phyloP scores from a whole-genome alignment of 306 rosid species.

The Rubus parviflorus region DNA sequence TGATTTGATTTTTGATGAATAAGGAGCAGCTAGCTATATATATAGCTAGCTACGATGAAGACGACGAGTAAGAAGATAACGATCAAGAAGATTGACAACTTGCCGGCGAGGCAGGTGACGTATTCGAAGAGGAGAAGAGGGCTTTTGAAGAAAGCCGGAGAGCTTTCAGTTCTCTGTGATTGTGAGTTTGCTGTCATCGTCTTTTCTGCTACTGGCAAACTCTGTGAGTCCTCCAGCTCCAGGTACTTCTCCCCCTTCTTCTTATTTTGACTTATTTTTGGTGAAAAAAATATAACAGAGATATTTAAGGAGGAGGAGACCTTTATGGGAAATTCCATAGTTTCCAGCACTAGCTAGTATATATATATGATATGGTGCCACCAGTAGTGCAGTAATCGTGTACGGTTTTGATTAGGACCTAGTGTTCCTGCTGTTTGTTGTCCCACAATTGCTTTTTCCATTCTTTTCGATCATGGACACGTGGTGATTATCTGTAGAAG shows the following conservation, averaged over 20 bases:
- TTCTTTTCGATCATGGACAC: too few species aligned
- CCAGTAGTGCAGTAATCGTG: not conserved
- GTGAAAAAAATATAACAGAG: not conserved
- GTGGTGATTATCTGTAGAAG: too few species aligned
- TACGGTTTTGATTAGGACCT: not conserved
- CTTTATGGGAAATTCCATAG: too few species aligned
- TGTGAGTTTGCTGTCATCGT: slow-evolving; percentile 42
- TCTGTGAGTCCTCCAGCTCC: slow-evolving; percentile 41
- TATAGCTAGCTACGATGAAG: not conserved
- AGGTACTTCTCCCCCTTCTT: slow-evolving; percentile 16
- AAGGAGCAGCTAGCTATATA: not conserved
- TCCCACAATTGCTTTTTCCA: too few species aligned
- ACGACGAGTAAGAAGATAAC: slow-evolving; percentile 26
- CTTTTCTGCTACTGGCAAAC: slow-evolving; percentile 51
- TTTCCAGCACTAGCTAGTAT: not conserved
- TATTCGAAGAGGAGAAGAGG: slow-evolving; percentile 52
- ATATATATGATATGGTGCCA: not conserved
- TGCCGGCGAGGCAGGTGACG: slow-evolving; percentile 51
- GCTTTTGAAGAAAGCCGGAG: slow-evolving; percentile 49
- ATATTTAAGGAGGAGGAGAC: not conserved
- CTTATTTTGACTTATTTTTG: not conserved
- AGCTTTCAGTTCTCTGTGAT: slow-evolving; percentile 50
- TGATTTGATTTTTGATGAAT: not conserved
- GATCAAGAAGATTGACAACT: slow-evolving; percentile 46
- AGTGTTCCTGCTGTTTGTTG: not conserved